phyloP scores from a whole-genome alignment of 2,329 filamentous ascomycete species.

The Sarocladiaceae sp. region DNA sequence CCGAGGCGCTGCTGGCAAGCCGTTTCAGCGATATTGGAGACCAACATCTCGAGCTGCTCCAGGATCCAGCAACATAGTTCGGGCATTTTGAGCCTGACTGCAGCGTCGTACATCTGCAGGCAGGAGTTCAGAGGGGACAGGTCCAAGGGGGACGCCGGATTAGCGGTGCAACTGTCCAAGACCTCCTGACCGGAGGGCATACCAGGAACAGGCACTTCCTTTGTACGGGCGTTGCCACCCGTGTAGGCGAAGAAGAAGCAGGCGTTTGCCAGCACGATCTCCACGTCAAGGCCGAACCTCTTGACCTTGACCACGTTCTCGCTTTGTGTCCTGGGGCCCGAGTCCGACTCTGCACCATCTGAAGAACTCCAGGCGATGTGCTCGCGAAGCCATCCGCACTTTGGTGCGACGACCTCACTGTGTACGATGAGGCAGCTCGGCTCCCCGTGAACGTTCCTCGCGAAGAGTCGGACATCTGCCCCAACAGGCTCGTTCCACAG shows the following conservation, averaged over 20 bases:
- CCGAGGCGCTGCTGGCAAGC: not conserved
- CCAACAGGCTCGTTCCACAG: not conserved
- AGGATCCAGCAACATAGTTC: not conserved
- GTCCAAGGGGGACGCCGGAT: not conserved
- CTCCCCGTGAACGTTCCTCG: not conserved
- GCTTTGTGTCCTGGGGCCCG: not conserved
- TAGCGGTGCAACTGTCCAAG: not conserved
- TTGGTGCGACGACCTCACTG: not conserved
- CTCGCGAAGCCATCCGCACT: not conserved
- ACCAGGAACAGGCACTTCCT: no score
- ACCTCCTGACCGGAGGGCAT: not conserved
- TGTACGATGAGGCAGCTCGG: not conserved
- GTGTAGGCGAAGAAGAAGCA: slow-evolving; percentile 6
- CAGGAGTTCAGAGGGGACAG: not conserved
- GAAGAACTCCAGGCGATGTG: not conserved
- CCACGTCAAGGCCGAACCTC: not conserved
- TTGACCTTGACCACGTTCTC: not conserved
- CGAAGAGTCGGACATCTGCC: not conserved
- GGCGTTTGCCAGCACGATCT: not conserved
- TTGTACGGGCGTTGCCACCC: not conserved
- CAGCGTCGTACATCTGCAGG: not conserved
- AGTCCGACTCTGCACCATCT: not conserved
- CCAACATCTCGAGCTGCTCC: not conserved
- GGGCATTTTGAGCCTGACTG: not conserved
- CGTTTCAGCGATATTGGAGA: not conserved